Evolutionary conservation across 805 yeast genomes (phyloP), one percentile per base, ranked within the genome.

Genomic region (Lipomyces japonicus): DNA sequence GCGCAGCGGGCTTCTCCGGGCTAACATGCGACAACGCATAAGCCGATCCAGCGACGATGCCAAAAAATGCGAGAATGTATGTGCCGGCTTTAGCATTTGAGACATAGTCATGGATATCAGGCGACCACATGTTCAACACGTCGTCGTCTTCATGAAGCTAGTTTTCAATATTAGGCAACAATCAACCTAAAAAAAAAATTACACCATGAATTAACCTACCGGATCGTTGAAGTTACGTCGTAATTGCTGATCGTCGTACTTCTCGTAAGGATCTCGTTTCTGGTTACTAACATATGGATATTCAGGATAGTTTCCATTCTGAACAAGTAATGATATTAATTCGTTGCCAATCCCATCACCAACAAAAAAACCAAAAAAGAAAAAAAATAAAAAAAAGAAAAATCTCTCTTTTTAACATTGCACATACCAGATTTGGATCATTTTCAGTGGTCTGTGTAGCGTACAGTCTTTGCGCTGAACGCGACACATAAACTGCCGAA

Each of bases 91-190:
- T 75, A 40, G 68, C 64, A 67, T 84, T 83, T 35, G 77, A 70
- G 30, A 80, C 84, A 34, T 72, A 66, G 60, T 81, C 80, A 65
- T 74, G 79, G 63, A 81, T 76, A 63, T 86, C 95, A 10, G 95
- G 93, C 6, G 95, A 78, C 95, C 95, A 86, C 75, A 85, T 76
- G 67, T 86, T 90, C 63, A 81, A 74, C 67, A 78, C 71, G 63
- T 86, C 95, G 59, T 82, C 84, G 61, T 81, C 79, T 48, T 81
- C 79, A 65, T 81, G 81, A 57, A 86, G 67, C 25, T 59, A 30
- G 14, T 4, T 21, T 4, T 35, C 18, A 12, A 12, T 22, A 18
- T 14, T 19, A 14, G 22, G 22, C n/a, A 12, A n/a, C 12, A 22
- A 24, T 22, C 19, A 9, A 6, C 9, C 6, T 18, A 6, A 35